phyloP scores from a whole-genome alignment of 1,284 basidiomycete genomes.

The Ustilago shanxiensis region DNA sequence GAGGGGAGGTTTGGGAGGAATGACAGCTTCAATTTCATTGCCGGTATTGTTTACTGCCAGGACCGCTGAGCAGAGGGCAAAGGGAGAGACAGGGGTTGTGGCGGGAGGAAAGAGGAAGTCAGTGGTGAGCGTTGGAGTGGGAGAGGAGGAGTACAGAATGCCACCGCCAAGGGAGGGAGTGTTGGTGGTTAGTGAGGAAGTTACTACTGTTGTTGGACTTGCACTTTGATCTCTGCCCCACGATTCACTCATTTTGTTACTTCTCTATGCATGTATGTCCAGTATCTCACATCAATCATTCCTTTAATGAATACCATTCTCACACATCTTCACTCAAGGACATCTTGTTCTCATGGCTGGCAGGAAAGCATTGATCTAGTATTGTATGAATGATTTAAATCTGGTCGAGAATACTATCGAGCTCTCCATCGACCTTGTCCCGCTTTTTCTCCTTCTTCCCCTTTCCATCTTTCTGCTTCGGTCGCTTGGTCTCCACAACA shows the following conservation, averaged over 20 bases:
- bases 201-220: constrained; percentile 12
- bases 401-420: constrained; percentile 50
- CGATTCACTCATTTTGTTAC: neutral
- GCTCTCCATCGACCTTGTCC: constrained; percentile 43
- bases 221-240: constrained; percentile 8
- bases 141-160: neutral
- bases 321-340: neutral
- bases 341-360: too few relatives aligned
- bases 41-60: constrained; percentile 35
- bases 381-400: constrained; percentile 18
- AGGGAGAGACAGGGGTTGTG: constrained; percentile 6
- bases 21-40: constrained; percentile 10
- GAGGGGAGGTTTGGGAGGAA: neutral
- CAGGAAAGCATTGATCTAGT: neutral
- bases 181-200: constrained; percentile 12
- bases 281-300: neutral
- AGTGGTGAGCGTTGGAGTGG: constrained; percentile 9
- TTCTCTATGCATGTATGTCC: neutral
- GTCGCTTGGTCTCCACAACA: constrained; percentile 26
- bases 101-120: neutral
- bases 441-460: constrained; percentile 28
- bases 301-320: neutral
- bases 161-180: constrained; percentile 19
- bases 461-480: constrained; percentile 13
- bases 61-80: constrained; percentile 18